phyloP scores from a whole-genome alignment of 257 asterid genomes.

The Fraxinus americana region DNA sequence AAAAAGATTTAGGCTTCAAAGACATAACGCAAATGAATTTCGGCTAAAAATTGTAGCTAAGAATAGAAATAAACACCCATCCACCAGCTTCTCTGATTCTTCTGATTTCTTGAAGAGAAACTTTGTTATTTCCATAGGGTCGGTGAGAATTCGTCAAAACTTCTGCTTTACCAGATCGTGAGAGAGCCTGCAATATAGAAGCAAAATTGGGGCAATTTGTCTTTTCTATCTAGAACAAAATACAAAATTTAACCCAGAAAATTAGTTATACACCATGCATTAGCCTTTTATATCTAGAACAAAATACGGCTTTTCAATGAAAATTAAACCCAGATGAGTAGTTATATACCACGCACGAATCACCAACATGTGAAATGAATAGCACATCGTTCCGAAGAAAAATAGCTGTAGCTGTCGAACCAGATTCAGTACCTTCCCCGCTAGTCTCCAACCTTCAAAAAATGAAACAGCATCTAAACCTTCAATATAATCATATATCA shows the following conservation, averaged over 20 bases:
- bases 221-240: not conserved
- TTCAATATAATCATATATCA: constrained; percentile 53
- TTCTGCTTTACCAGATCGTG: constrained; percentile 74
- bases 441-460: constrained; percentile 87
- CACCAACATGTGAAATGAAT: constrained; percentile 84
- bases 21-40: not conserved
- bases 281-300: not conserved
- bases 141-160: constrained; percentile 79
- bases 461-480: constrained; percentile 63
- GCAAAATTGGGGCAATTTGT: not conserved
- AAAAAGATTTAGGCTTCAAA: no score
- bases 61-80: constrained; percentile 69
- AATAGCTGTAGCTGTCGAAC: constrained; percentile 88
- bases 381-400: constrained; percentile 46
- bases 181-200: constrained; percentile 55
- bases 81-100: constrained; percentile 90
- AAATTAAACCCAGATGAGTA: not conserved
- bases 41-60: not conserved
- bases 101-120: constrained; percentile 73
- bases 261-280: not conserved
- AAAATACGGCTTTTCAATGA: not conserved
- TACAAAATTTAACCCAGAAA: no score
- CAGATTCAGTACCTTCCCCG: constrained; percentile 74
- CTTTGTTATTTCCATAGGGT: constrained; percentile 78
- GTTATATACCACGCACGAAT: constrained; percentile 72